Percentiles rank a stretch among this genome's conserved stretches.
phyloP scores from a whole-genome alignment of 768 basidiomycete genomes.

The Austroboletus festivus region DNA sequence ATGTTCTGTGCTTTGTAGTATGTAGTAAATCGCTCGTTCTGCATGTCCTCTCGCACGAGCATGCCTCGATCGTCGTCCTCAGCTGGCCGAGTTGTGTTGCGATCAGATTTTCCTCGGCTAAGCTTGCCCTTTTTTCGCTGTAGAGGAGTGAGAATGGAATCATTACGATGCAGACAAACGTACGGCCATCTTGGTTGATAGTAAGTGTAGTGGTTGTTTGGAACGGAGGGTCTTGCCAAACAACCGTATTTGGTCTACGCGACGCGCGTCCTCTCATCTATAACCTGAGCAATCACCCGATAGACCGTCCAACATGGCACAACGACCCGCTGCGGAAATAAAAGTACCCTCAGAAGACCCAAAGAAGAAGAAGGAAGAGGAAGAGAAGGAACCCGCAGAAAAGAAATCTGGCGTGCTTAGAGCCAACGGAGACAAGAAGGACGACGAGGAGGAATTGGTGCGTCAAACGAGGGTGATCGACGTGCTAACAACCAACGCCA shows the following conservation, averaged over 20 bases:
- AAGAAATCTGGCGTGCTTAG: constrained; percentile 59
- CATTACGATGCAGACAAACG: neutral
- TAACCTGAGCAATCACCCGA: neutral
- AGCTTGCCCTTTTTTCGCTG: constrained; percentile 24
- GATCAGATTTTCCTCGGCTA: constrained; percentile 8
- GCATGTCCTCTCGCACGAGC: constrained; percentile 61
- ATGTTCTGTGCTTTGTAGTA: constrained; percentile 80
- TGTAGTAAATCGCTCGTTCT: constrained; percentile 60
- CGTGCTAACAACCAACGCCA: constrained; percentile 7
- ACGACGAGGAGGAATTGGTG: constrained; percentile 73
- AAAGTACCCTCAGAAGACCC: constrained; percentile 72
- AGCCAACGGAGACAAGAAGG: constrained; percentile 49
- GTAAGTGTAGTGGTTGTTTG: constrained; percentile 26
- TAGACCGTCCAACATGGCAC: constrained; percentile 45
- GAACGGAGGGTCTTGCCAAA: constrained; percentile 32
- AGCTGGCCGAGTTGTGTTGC: constrained; percentile 5
- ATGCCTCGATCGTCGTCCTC: constrained; percentile 45
- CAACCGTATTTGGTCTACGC: constrained; percentile 27
- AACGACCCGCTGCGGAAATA: constrained; percentile 56
- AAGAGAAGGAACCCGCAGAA: constrained; percentile 40
- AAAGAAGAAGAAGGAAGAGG: constrained; percentile 57
- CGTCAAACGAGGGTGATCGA: constrained; percentile 32
- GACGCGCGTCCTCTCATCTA: constrained; percentile 29
- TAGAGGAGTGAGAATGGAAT: neutral
- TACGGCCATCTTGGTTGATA: constrained; percentile 16